These are phyloP conservation scores for Yamadazyma olivae DNA, from an alignment of 805 yeast species.

Conservation along the genomic window DNA sequence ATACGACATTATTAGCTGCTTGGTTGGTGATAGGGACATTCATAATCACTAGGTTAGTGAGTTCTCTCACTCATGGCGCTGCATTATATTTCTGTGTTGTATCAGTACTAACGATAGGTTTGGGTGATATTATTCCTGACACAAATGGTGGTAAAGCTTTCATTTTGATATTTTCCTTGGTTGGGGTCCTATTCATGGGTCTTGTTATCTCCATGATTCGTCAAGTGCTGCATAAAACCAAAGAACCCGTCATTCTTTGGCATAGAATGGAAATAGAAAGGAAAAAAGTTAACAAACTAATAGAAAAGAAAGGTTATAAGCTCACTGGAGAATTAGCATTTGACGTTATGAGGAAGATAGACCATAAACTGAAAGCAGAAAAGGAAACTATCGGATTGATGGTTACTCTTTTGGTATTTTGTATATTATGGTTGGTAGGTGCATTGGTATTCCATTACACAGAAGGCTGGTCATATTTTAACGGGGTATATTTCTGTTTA, in stretches of 20 bases:
- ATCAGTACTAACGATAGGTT: conserved; percentile 74
- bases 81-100: conserved; percentile 72
- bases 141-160: conserved; percentile 54
- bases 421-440: conserved; percentile 70
- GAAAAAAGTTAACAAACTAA: conserved; percentile 18
- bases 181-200: conserved; percentile 74
- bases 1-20: conserved; percentile 57
- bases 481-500: conserved; percentile 72
- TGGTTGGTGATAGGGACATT: conserved; percentile 73
- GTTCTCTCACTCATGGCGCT: conserved; percentile 49
- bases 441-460: conserved; percentile 56
- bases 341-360: conserved; percentile 51
- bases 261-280: conserved; percentile 58
- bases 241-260: conserved; percentile 64
- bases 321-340: conserved; percentile 50
- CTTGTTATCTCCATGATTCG: conserved; percentile 69
- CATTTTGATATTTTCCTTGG: conserved; percentile 58
- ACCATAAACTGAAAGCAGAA: conserved; percentile 33
- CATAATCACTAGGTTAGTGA: conserved; percentile 37
- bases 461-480: conserved; percentile 73
- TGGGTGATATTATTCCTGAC: conserved; percentile 68
- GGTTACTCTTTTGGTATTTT: conserved; percentile 41
- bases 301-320: conserved; percentile 12
- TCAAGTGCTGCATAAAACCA: conserved; percentile 57
- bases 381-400: conserved; percentile 40